These are phyloP conservation scores for Cladophialophora carrionii DNA, from an alignment of 2,329 filamentous ascomycete species.

Conservation along the genomic window DNA sequence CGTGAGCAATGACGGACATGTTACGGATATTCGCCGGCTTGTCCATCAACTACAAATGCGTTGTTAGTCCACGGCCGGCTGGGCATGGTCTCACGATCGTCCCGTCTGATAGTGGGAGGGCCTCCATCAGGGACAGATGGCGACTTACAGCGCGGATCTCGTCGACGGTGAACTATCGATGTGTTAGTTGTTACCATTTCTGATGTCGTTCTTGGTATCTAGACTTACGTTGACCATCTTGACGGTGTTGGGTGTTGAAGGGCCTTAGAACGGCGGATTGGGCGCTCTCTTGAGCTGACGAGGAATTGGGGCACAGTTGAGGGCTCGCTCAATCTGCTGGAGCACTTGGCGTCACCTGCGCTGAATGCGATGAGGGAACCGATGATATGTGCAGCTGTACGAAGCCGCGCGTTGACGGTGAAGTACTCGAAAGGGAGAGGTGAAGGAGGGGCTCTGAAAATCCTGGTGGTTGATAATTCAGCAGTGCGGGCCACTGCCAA, in stretches of 20 bases:
- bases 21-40: slow-evolving; percentile 71
- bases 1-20: slow-evolving; percentile 99
- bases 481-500: slow-evolving; percentile 17
- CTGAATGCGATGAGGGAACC: slow-evolving; percentile 17
- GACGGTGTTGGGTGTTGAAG: slow-evolving; percentile 66
- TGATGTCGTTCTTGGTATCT: slow-evolving; percentile 49
- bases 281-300: slow-evolving; percentile 38
- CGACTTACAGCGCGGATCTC: slow-evolving; percentile 59
- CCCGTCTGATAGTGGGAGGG: slow-evolving; percentile 1
- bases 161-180: slow-evolving; percentile 90
- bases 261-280: slow-evolving; percentile 28
- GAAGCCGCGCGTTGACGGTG: slow-evolving; percentile 15
- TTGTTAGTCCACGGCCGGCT: slow-evolving; percentile 45
- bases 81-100: slow-evolving; percentile 6
- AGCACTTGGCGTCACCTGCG: slow-evolving; percentile 21
- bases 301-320: slow-evolving; percentile 27
- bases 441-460: slow-evolving; percentile 18
- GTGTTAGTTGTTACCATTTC: slow-evolving; percentile 39
- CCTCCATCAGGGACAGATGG: background rate
- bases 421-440: slow-evolving; percentile 7
- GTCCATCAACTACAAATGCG: slow-evolving; percentile 51
- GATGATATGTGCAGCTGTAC: slow-evolving; percentile 18
- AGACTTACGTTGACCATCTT: slow-evolving; percentile 86
- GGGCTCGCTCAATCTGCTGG: slow-evolving; percentile 30
- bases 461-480: slow-evolving; percentile 11